Evolutionary conservation across 345 rosid species (phyloP).

Genomic region (Linum tenue): DNA sequence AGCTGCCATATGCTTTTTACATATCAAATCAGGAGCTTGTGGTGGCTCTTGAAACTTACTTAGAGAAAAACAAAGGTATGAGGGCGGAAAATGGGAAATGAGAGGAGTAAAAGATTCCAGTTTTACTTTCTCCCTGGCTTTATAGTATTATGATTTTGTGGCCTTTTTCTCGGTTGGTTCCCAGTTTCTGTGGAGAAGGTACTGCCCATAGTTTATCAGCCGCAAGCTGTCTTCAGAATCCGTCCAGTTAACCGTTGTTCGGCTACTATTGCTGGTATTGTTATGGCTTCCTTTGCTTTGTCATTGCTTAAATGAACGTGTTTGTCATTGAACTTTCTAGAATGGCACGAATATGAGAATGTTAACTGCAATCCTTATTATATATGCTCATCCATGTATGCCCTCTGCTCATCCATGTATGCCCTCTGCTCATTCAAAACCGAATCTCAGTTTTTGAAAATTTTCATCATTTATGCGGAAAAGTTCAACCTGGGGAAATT

Average conservation of each 20-base stretch:
- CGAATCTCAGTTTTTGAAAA: too few species aligned
- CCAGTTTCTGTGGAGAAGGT: conserved; percentile 96
- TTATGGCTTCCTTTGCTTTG: conserved; percentile 5
- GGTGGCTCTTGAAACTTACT: conserved; percentile 67
- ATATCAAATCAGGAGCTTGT: conserved; percentile 78
- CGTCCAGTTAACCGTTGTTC: conserved; percentile 85
- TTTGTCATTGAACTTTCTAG: too few species aligned
- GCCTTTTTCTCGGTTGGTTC: conserved; percentile 9
- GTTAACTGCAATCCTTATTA: too few species aligned
- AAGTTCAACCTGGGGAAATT: not conserved
- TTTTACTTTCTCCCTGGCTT: not conserved
- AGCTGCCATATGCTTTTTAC: conserved; percentile 76
- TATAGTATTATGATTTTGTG: not conserved
- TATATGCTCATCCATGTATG: too few species aligned
- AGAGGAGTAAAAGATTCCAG: not conserved
- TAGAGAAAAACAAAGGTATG: conserved; percentile 71
- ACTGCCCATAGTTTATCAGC: conserved; percentile 82
- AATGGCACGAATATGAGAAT: too few species aligned
- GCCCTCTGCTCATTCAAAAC: not conserved
- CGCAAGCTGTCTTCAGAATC: conserved; percentile 87
- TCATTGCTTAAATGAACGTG: not conserved
- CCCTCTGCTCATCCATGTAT: not conserved
- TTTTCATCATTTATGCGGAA: too few species aligned
- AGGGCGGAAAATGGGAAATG: not conserved
- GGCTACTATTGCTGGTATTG: conserved; percentile 76